Base-by-base conservation (phyloP, 1,139 yeast species). In the Williopsis jadinii region DNA sequence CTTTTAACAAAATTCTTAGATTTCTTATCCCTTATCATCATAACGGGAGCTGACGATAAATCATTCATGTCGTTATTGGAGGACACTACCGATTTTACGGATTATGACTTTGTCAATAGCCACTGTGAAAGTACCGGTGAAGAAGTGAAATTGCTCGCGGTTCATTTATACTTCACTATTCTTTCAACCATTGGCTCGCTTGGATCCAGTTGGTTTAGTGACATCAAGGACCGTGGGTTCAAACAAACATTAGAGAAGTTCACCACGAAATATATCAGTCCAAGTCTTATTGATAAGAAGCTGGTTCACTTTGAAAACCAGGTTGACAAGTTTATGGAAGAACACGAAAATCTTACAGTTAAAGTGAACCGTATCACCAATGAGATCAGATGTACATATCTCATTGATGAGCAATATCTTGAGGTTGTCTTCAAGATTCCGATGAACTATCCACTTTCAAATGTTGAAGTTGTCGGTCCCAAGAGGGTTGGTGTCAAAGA, bases 401-500 rank as follows among this genome's bases (percentile, higher is more conserved):
- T 80, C 36, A 84, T 92, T 43, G 99, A 94, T 58, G 97, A 88
- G 42, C 95, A 87, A 55, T 77, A 78, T 14, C 73, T 92, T 73
- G 96, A 87, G 55, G 76, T 92, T 68, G 75, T 80, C 1, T 79
- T 90, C 45, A 72, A 70, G 40, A 64, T 88, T 13, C 97, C 97
- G 0, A 57, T 68, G 1, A 72, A 76, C 34, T 90, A 79, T 51
- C 97, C 97, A 3, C 68, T 88, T 40, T 71, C 76, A 11, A 84
- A 78, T 48, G 83, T 88, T 12, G 65, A 67, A 11, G 90, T 92
- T 1, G 80, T 76, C 41, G 96, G 97, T 0, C 77, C 86, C 2
- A 73, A 79, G 42, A 71, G 95, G 48, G 73, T 88, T 35, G 98
- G 98, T 12, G 95, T 90, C 12, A 85, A 84, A 51, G 97, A 92